phyloP scores from a whole-genome alignment of 345 rosid species.

The Populus ilicifolia region DNA sequence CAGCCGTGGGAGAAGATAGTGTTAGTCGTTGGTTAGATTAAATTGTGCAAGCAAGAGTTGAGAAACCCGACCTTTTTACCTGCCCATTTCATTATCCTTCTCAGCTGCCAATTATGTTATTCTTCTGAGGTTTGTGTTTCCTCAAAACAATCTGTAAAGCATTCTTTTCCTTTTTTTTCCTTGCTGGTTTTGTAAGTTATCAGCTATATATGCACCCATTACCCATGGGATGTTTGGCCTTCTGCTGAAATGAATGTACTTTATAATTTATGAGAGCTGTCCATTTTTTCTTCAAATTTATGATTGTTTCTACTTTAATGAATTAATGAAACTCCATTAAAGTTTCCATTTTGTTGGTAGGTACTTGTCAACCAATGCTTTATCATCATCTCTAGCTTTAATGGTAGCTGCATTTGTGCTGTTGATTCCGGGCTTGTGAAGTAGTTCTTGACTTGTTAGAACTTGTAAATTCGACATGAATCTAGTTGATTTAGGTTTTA shows the following conservation, averaged over 20 bases:
- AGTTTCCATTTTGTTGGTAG: background rate
- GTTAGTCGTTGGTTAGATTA: constrained; percentile 88
- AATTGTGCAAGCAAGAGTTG: constrained; percentile 19
- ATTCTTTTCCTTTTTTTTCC: background rate
- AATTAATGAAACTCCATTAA: background rate
- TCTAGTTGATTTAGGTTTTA: too few relatives aligned
- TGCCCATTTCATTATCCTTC: constrained; percentile 8
- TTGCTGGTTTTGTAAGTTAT: background rate
- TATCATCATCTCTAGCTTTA: background rate
- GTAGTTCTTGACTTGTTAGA: background rate
- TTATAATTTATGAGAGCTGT: background rate
- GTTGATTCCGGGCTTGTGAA: background rate
- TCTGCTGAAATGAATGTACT: background rate
- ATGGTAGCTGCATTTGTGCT: background rate
- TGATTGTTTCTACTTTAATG: background rate
- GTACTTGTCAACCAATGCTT: background rate
- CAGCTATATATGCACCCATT: background rate
- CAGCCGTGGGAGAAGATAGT: constrained; percentile 72
- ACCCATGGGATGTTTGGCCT: background rate
- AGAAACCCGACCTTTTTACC: background rate
- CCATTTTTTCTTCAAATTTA: background rate
- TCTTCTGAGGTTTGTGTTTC: constrained; percentile 21
- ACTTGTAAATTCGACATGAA: background rate
- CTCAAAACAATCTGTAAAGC: constrained; percentile 38
- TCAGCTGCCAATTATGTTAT: background rate